Base-by-base conservation (phyloP, 2,329 filamentous ascomycete genomes). In the Cercospora brassicicola region DNA sequence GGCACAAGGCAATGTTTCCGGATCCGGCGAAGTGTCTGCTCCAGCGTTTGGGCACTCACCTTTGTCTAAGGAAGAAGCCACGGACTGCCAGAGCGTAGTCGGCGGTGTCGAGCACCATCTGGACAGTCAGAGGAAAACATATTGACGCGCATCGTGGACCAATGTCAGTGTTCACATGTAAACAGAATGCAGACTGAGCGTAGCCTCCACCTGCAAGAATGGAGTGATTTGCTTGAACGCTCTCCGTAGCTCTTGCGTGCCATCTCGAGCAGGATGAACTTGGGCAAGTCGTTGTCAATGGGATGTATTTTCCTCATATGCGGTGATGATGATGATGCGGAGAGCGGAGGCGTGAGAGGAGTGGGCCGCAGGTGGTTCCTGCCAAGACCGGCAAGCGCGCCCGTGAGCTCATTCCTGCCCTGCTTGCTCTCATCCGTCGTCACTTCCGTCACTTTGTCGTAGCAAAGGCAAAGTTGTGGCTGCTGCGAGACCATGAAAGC, bases 401-500 rank as follows among this genome's bases (percentile, higher is more conserved):
- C 13, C 13, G 36, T 39, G 36, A 39, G 36, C 36, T 39, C 36
- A 39, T 39, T 39, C 36, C 36, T 39, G 1, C 6, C 53, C 28
- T 57, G 28, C 55, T 57, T 57, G 55, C 55, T 36, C 55, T 10
- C 28, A 36, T 20, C 55, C 28, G 15, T 48, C 42, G 42, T 48
- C 48, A 53, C 48, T 53, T 20, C 55, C 42, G 42, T 48, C 48
- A 53, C 48, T 53, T n/a, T 28, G 55, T 33, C 55, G 55, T 57
- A 31, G 55, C 4, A 33, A 10, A 18, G 26, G 26, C 31, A 20
- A 31, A 57, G 28, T 56, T 20, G 53, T 31, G 53, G 26, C 53
- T 57, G 53, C 26, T n/a, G 53, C 28, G 15, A 31, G 55, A 56
- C 51, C 51, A 56, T 33, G 31, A 13, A 28, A 57, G 36, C 36